Evolutionary conservation across 2,329 filamentous ascomycete genomes (phyloP), one percentile per base, ranked within the genome.

Genomic region (Hawksworthiomyces lignivorus): DNA sequence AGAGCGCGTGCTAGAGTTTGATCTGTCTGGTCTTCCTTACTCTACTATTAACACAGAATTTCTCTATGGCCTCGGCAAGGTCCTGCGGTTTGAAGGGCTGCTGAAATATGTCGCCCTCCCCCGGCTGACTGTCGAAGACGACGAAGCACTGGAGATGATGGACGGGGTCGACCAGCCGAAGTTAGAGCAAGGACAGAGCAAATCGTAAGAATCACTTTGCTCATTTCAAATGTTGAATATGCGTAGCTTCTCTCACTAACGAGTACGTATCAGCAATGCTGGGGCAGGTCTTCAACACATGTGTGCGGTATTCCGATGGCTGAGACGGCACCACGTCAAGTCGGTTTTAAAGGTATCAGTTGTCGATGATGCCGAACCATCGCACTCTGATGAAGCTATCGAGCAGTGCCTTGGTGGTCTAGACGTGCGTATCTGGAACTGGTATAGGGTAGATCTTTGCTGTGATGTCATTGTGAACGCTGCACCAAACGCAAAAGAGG

Each of bases 371-470:
- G 32, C 7, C 5, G 37, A 45, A 17, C 39, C 36, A 9, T 37
- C 40, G 2, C 44, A 43, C 30, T 43, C 36, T 4, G 44, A 43
- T 19, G 36, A 47, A 17, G 36, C 31, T n/a, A 43, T 47, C n/a
- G 44, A 47, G 20, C 9, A 5, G 12, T 43, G 40, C 17, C 27
- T 47, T 20, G 4, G 4, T 2, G 37, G 41, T 5, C 30, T 47
- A 4, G 27, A 43, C n/a, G 36, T 46, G 4, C 36, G 33, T n/a
- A 28, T 32, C 15, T 46, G 39, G 39, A 43, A 43, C 36, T 47
- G 44, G 44, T 43, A 30, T 21, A 43, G 36, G 33, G n/a, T 38
- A 14, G 44, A 47, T 14, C 33, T 47, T 8, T 47, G 44, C 28
- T 27, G 20, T 33, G 37, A 47, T 14, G 40, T 47, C 29, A 43